A percentile compares a stretch with the other conserved stretches of the same genome.
These are phyloP conservation scores for Lodderomyces metapsilosis DNA, from an alignment of 1,139 yeast genomes.

Conservation along the genomic window DNA sequence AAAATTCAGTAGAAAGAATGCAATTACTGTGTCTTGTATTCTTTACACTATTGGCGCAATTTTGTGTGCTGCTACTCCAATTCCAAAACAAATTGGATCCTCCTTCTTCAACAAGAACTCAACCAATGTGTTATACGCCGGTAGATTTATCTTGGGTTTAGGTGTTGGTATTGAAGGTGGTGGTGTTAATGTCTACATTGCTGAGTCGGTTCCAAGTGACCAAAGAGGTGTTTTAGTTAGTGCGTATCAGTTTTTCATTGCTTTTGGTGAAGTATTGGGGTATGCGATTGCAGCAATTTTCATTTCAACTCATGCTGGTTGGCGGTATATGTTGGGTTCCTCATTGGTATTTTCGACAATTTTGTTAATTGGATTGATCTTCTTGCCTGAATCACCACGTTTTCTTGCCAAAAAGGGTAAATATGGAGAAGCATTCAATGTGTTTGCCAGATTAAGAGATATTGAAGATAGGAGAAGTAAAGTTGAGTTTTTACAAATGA, in stretches of 20 bases:
- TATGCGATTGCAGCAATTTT: constrained; percentile 57
- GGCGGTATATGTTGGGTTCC: constrained; percentile 63
- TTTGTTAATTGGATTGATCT: constrained; percentile 45
- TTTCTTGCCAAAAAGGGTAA: constrained; percentile 50
- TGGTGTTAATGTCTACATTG: constrained; percentile 56
- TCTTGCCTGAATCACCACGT: constrained; percentile 53
- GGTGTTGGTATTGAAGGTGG: constrained; percentile 65
- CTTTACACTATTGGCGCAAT: constrained; percentile 59
- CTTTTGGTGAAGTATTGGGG: constrained; percentile 59
- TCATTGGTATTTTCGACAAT: constrained; percentile 56
- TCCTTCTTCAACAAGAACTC: constrained; percentile 23
- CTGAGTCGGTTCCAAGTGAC: constrained; percentile 59
- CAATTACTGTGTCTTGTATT: constrained; percentile 52
- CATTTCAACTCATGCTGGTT: constrained; percentile 50
- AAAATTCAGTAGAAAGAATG: constrained; percentile 49
- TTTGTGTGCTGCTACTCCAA: constrained; percentile 45
- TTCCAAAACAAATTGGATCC: constrained; percentile 10
- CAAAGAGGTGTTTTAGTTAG: constrained; percentile 60
- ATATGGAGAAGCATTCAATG: constrained; percentile 48
- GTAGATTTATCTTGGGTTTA: constrained; percentile 54
- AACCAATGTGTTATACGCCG: constrained; percentile 46
- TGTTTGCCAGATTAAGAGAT: constrained; percentile 57
- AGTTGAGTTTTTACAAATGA: constrained; percentile 52
- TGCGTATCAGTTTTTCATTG: constrained; percentile 56
- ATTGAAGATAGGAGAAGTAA: constrained; percentile 35